These are phyloP conservation scores for Monascus ruber DNA, from an alignment of 2,329 filamentous ascomycete species.

Conservation along the genomic window DNA sequence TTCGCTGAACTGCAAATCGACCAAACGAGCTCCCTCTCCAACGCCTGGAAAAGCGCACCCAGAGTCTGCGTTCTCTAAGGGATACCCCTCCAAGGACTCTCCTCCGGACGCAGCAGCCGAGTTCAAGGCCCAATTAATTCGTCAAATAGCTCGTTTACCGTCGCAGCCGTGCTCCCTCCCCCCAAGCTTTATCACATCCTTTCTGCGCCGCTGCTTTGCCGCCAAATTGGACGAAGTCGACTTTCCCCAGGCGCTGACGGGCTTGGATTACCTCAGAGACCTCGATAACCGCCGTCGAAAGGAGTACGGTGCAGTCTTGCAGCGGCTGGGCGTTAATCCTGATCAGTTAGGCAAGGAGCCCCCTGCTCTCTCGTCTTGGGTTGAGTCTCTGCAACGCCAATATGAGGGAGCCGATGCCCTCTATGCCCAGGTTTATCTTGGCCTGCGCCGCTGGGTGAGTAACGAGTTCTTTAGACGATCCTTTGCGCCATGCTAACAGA, in stretches of 20 bases:
- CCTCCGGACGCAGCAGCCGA: slow-evolving; percentile 27
- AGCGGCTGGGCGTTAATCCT: slow-evolving; percentile 41
- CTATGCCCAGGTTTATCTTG: slow-evolving; percentile 52
- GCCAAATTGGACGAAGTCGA: slow-evolving; percentile 47
- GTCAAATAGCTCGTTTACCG: slow-evolving; percentile 47
- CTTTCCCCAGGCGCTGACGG: slow-evolving; percentile 54
- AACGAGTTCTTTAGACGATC: neutral
- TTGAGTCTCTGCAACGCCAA: slow-evolving; percentile 40
- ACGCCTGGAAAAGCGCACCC: slow-evolving; percentile 10
- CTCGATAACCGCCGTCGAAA: slow-evolving; percentile 49
- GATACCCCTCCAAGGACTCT: slow-evolving; percentile 13
- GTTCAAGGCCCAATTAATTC: slow-evolving; percentile 30
- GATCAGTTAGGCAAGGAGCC: slow-evolving; percentile 40
- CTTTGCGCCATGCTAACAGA: slow-evolving; percentile 8
- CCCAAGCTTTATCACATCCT: slow-evolving; percentile 50
- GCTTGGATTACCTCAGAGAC: slow-evolving; percentile 55
- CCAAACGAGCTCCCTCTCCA: slow-evolving; percentile 15
- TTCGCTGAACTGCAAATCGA: slow-evolving; percentile 50
- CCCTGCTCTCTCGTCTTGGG: slow-evolving; percentile 46
- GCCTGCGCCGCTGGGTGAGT: slow-evolving; percentile 52
- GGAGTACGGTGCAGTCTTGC: slow-evolving; percentile 45
- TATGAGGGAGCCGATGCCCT: slow-evolving; percentile 42
- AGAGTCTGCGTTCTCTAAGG: slow-evolving; percentile 27
- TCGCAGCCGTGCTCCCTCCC: slow-evolving; percentile 52
- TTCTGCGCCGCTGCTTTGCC: slow-evolving; percentile 50